Evolutionary conservation across 768 basidiomycete species (phyloP).

Genomic region (Butyriboletus loyo): DNA sequence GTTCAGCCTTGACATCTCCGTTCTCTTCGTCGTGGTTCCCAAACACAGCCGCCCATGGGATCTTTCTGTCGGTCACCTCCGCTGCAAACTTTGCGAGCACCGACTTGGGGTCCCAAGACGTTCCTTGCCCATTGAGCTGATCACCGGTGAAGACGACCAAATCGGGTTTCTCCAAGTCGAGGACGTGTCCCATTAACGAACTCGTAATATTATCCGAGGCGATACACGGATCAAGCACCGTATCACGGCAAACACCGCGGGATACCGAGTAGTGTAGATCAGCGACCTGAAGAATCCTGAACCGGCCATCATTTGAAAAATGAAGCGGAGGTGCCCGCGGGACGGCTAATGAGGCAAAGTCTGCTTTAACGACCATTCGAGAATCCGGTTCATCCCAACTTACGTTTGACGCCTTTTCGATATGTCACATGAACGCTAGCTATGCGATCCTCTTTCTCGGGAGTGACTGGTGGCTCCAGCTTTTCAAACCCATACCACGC

Average conservation of each 20-base stretch:
- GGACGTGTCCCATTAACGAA: constrained; percentile 63
- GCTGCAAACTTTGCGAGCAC: constrained; percentile 87
- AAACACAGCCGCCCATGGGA: constrained; percentile 91
- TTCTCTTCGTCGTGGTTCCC: constrained; percentile 92
- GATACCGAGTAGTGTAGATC: constrained; percentile 92
- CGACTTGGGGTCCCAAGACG: constrained; percentile 85
- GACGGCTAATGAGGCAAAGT: constrained; percentile 40
- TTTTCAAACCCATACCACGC: constrained; percentile 88
- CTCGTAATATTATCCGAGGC: constrained; percentile 77
- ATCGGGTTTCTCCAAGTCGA: constrained; percentile 85
- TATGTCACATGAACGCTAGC: constrained; percentile 64
- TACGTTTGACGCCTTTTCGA: constrained; percentile 73
- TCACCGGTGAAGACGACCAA: constrained; percentile 92
- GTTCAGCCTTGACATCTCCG: constrained; percentile 57
- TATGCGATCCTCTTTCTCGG: constrained; percentile 35
- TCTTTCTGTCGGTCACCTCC: constrained; percentile 66
- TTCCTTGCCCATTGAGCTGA: constrained; percentile 88
- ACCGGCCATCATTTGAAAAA: constrained; percentile 79
- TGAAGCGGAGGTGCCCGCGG: constrained; percentile 77
- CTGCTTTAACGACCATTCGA: background rate
- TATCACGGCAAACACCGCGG: constrained; percentile 74
- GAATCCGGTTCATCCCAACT: constrained; percentile 20
- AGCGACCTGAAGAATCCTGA: constrained; percentile 88
- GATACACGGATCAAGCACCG: constrained; percentile 45
- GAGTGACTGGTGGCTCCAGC: constrained; percentile 57